phyloP scores from a whole-genome alignment of 2,329 filamentous ascomycete genomes.

The Corynespora cassiicola region DNA sequence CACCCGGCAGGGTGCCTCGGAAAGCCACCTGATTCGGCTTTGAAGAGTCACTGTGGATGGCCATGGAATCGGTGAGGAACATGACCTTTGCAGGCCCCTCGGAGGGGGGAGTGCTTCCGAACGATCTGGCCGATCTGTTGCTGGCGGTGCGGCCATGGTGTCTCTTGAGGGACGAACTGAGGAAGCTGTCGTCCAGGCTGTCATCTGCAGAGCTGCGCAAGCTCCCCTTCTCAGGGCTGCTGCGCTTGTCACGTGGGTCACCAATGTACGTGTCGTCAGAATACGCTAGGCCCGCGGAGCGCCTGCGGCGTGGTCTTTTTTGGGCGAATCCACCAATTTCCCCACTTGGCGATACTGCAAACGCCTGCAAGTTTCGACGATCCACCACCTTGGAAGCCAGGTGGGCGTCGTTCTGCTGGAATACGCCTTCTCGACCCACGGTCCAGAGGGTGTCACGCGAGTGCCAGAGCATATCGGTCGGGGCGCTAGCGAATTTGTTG shows the following conservation, averaged over 20 bases:
- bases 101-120: slow-evolving; percentile 60
- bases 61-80: slow-evolving; percentile 58
- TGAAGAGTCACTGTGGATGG: slow-evolving; percentile 47
- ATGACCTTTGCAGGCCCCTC: slow-evolving; percentile 56
- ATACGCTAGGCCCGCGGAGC: slow-evolving; percentile 50
- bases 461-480: slow-evolving; percentile 68
- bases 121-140: slow-evolving; percentile 58
- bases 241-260: slow-evolving; percentile 51
- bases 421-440: slow-evolving; percentile 66
- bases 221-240: slow-evolving; percentile 55
- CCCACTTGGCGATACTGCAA: slow-evolving; percentile 64
- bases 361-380: slow-evolving; percentile 61
- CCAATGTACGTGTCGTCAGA: slow-evolving; percentile 44
- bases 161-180: slow-evolving; percentile 56
- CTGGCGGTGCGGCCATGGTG: slow-evolving; percentile 55
- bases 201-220: slow-evolving; percentile 63
- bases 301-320: slow-evolving; percentile 53
- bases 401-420: slow-evolving; percentile 68
- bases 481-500: slow-evolving; percentile 60
- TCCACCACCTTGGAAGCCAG: slow-evolving; percentile 66
- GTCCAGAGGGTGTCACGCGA: slow-evolving; percentile 71
- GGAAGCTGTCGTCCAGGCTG: slow-evolving; percentile 61
- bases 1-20: slow-evolving; percentile 56
- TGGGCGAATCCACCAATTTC: slow-evolving; percentile 63
- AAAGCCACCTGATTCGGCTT: slow-evolving; percentile 56